These are phyloP conservation scores for Canavalia ensiformis DNA, from an alignment of 306 rosid species.

Conservation along the genomic window DNA sequence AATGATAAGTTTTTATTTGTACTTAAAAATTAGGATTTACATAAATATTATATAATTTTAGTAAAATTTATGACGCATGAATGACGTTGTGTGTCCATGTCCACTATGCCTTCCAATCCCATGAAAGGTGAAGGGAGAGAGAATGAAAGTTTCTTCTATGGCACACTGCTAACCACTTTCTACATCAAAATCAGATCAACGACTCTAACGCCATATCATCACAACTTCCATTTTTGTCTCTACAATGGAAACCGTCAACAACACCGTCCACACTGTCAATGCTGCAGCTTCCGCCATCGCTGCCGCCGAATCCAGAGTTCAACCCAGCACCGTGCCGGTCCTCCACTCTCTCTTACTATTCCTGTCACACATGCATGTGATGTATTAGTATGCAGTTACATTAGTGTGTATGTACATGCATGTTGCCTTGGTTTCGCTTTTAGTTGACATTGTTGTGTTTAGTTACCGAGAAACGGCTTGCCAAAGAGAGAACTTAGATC, in stretches of 20 bases:
- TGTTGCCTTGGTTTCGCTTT: conserved; percentile 16
- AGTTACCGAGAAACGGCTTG: conserved; percentile 19
- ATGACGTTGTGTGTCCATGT: neutral
- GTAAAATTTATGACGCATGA: neutral
- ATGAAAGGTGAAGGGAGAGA: neutral
- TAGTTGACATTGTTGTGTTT: neutral
- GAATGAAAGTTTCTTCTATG: neutral
- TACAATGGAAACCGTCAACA: conserved; percentile 58
- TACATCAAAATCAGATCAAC: conserved; percentile 20
- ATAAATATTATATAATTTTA: neutral
- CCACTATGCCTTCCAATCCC: neutral
- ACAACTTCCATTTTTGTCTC: conserved; percentile 11
- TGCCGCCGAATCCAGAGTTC: conserved; percentile 70
- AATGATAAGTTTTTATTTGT: no score
- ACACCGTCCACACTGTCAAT: conserved; percentile 74
- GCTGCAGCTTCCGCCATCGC: conserved; percentile 85
- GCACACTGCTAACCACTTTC: neutral
- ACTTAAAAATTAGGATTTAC: no score
- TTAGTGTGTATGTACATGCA: neutral
- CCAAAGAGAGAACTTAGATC: conserved; percentile 12
- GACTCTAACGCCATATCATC: conserved; percentile 39
- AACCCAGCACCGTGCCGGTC: conserved; percentile 65
- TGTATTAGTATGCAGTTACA: neutral
- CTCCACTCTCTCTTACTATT: neutral
- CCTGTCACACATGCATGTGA: neutral